Conservation (phyloP, 106 monocot genomes). For the Dioscorea dumetorum region DNA sequence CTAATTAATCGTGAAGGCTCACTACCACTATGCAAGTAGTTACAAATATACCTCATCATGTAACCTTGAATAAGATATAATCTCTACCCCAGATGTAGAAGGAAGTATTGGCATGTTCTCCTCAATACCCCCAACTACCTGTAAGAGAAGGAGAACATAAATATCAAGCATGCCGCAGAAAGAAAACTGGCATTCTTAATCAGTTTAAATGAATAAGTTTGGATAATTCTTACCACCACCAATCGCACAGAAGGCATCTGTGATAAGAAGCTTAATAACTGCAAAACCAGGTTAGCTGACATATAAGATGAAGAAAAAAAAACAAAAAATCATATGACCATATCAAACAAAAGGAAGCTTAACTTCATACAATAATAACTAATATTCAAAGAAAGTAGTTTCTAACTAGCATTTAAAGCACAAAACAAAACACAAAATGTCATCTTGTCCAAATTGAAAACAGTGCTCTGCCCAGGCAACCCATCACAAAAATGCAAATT, state of each 20-base stretch:
- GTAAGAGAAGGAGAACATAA: constrained; percentile 4
- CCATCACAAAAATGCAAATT: too few species aligned
- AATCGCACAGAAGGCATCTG: constrained; percentile 76
- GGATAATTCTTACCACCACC: constrained; percentile 61
- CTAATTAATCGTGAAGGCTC: not conserved
- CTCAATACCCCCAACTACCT: constrained; percentile 87
- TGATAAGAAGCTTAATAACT: constrained; percentile 79
- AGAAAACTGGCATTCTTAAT: not conserved
- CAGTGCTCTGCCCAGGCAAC: not conserved
- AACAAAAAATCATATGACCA: not conserved
- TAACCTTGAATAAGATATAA: constrained; percentile 75
- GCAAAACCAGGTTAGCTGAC: constrained; percentile 18
- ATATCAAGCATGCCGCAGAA: not conserved
- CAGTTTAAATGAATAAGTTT: not conserved
- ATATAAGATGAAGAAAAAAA: not conserved
- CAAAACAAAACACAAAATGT: not conserved
- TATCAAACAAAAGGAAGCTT: not conserved
- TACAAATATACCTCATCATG: constrained; percentile 39
- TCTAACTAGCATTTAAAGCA: too few species aligned
- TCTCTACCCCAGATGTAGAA: constrained; percentile 33
- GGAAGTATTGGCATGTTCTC: constrained; percentile 63
- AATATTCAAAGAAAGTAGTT: too few species aligned
- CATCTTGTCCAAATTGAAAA: not conserved
- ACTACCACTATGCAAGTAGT: too few species aligned
- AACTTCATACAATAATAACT: too few species aligned